These are phyloP conservation scores for Penicillium janthinellum DNA, from an alignment of 2,329 filamentous ascomycete species.

Conservation along the genomic window DNA sequence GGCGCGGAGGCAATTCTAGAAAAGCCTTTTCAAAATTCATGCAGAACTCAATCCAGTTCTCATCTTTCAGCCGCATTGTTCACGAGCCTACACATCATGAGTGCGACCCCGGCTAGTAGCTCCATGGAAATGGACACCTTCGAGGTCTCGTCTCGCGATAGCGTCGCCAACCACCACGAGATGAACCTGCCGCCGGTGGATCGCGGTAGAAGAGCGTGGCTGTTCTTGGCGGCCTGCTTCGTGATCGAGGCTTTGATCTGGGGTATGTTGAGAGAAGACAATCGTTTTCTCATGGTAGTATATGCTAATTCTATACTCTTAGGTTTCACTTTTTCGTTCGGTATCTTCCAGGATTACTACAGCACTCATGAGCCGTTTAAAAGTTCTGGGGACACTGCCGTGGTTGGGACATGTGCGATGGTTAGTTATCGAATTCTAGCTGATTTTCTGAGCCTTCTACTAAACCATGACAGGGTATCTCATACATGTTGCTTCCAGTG, in stretches of 20 bases:
- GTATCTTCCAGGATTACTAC: constrained; percentile 71
- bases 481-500: constrained; percentile 24
- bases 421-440: constrained; percentile 3
- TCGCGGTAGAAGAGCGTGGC: constrained; percentile 44
- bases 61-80: neutral
- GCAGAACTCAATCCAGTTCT: neutral
- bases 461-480: constrained; percentile 16
- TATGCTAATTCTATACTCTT: neutral
- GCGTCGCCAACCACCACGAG: constrained; percentile 12
- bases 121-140: constrained; percentile 14
- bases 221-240: constrained; percentile 55
- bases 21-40: neutral
- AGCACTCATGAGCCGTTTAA: constrained; percentile 60
- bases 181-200: constrained; percentile 37
- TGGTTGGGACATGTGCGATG: constrained; percentile 57
- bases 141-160: constrained; percentile 12
- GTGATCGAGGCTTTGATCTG: constrained; percentile 58
- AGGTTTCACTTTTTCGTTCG: constrained; percentile 24
- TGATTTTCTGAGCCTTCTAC: neutral
- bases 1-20: neutral
- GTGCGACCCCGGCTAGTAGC: neutral
- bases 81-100: neutral
- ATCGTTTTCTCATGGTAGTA: neutral
- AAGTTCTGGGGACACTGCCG: constrained; percentile 53
- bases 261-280: constrained; percentile 41